These are phyloP conservation scores for Phytophthora kernoviae DNA, from an alignment of 352 stramenopile genomes.

Conservation along the genomic window DNA sequence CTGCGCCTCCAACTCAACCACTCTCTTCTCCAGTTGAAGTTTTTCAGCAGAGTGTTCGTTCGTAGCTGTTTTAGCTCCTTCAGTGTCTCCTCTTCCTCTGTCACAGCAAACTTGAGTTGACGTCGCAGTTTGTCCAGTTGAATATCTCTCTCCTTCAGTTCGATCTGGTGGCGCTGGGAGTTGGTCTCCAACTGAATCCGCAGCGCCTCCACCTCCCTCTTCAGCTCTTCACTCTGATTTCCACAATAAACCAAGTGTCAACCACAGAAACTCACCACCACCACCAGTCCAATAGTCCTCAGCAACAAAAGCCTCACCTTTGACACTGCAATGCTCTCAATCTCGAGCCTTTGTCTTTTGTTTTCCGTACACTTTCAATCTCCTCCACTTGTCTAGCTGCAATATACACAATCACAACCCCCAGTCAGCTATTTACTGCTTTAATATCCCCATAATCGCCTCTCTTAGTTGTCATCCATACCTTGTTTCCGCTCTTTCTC, in stretches of 20 bases:
- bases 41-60: slow-evolving; percentile 64
- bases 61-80: slow-evolving; percentile 61
- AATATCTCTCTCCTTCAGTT: slow-evolving; percentile 72
- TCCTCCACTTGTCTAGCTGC: slow-evolving; percentile 32
- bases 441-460: neutral
- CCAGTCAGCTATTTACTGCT: neutral
- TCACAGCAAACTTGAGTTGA: slow-evolving; percentile 68
- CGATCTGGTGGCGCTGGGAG: slow-evolving; percentile 62
- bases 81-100: slow-evolving; percentile 67
- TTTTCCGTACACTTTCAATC: slow-evolving; percentile 30
- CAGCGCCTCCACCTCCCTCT: slow-evolving; percentile 56
- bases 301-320: slow-evolving; percentile 40
- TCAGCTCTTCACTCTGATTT: slow-evolving; percentile 52
- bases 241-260: neutral
- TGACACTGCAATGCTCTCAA: slow-evolving; percentile 57
- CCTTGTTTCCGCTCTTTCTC: slow-evolving; percentile 44
- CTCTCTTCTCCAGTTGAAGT: slow-evolving; percentile 66
- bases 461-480: slow-evolving; percentile 10
- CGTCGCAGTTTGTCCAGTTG: slow-evolving; percentile 67
- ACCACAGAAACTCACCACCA: too few relatives aligned
- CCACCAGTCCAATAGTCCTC: neutral
- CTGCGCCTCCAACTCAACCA: slow-evolving; percentile 74
- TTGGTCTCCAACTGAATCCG: slow-evolving; percentile 59
- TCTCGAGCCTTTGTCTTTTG: slow-evolving; percentile 63
- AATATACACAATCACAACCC: slow-evolving; percentile 6